Evolutionary conservation across 2,329 filamentous ascomycete genomes (phyloP).

Genomic region (Aureobasidium sp.): DNA sequence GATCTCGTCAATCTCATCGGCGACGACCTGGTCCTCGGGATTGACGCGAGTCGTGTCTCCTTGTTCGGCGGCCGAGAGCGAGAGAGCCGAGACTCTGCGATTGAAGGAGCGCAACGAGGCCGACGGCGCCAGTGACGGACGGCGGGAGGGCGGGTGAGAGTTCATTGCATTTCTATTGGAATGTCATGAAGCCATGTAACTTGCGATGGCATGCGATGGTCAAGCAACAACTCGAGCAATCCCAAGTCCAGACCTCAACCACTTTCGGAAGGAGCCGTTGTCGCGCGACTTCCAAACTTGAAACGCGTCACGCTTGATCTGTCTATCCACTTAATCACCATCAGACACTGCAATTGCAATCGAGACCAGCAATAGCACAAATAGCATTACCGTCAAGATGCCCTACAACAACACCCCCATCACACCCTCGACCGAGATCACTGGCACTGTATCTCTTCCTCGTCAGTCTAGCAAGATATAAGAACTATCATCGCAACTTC

Average conservation of each 20-base stretch:
- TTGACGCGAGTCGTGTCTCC: slow-evolving; percentile 49
- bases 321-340: not conserved
- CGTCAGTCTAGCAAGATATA: slow-evolving; percentile 48
- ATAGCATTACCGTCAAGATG: slow-evolving; percentile 47
- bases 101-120: slow-evolving; percentile 46
- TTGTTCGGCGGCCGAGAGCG: slow-evolving; percentile 56
- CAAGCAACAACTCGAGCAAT: not conserved
- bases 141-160: slow-evolving; percentile 20
- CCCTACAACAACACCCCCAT: slow-evolving; percentile 85
- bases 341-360: not conserved
- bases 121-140: slow-evolving; percentile 45
- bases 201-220: not conserved
- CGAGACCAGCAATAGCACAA: not conserved
- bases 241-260: not conserved
- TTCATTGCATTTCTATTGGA: slow-evolving; percentile 1
- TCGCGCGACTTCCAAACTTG: slow-evolving; percentile 1
- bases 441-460: slow-evolving; percentile 76
- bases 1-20: slow-evolving; percentile 95
- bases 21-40: slow-evolving; percentile 62
- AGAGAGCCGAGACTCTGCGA: slow-evolving; percentile 61
- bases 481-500: not conserved
- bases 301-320: slow-evolving; percentile 2
- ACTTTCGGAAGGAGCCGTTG: slow-evolving; percentile 3
- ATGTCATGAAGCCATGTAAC: not conserved
- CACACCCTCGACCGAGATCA: slow-evolving; percentile 70